These are phyloP conservation scores for Magnolia changhungtana DNA, from an alignment of 164 flowering plant genomes.

Conservation along the genomic window DNA sequence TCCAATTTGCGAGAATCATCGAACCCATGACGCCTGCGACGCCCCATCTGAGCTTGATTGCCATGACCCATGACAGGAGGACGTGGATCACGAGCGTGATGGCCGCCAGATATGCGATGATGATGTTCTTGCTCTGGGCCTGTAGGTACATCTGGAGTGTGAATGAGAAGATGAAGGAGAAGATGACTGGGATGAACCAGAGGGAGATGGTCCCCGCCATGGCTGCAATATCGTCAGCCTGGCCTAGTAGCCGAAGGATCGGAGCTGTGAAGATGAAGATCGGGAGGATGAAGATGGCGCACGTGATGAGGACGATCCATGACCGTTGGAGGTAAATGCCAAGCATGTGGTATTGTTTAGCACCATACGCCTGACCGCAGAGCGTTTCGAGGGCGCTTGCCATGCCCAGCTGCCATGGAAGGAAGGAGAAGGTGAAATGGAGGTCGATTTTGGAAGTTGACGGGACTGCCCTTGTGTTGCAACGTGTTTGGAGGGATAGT, in stretches of 20 bases:
- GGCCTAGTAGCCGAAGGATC: constrained; percentile 40
- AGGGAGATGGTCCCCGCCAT: constrained; percentile 30
- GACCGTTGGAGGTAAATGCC: constrained; percentile 66
- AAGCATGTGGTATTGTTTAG: constrained; percentile 51
- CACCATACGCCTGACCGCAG: constrained; percentile 71
- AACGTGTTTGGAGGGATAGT: too few relatives aligned
- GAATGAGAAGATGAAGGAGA: constrained; percentile 31
- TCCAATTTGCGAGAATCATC: constrained; percentile 35
- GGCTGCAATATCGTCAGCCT: constrained; percentile 27
- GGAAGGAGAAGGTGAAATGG: too few relatives aligned
- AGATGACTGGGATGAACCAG: constrained; percentile 39
- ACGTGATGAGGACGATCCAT: constrained; percentile 41
- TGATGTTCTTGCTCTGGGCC: constrained; percentile 51
- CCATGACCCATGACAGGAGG: constrained; percentile 46
- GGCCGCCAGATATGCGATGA: constrained; percentile 44
- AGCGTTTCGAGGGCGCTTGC: constrained; percentile 60
- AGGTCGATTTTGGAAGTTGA: too few relatives aligned
- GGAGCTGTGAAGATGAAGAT: constrained; percentile 40
- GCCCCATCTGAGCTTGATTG: constrained; percentile 27
- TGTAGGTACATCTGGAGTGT: constrained; percentile 53
- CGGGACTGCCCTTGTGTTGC: too few relatives aligned
- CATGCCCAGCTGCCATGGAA: constrained; percentile 52
- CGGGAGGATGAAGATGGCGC: constrained; percentile 32
- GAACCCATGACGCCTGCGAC: constrained; percentile 44
- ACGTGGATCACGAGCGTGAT: constrained; percentile 31